Base-by-base conservation (phyloP, 139 green algal species). In the Asterochloris erici region DNA sequence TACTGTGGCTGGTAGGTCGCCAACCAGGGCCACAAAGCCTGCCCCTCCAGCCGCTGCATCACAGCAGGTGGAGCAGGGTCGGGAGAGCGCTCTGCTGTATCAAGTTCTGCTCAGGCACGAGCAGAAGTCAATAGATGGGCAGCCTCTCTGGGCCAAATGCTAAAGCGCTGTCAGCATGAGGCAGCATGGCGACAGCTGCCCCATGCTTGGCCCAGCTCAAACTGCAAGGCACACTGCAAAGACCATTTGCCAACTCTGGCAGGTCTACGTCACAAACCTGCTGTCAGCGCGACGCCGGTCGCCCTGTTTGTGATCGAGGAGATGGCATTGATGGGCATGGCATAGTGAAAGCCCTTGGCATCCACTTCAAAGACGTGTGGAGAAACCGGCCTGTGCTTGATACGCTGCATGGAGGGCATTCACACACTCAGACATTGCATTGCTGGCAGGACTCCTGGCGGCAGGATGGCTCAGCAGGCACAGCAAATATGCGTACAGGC, bases 341-440 rank as follows among this genome's bases (percentile, higher is more conserved):
- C 96, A 88, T 99, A 99, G 85, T 99, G 96, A 13, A 88, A 77
- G 71, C 88, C 91, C 63, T 86, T 77, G 62, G 85, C 85, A 84
- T 95, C 91, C 27, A 97, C 87, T 76, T 96, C 93, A 78, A 98
- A 91, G 17, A 99, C 94, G 81, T 99, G 92, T 6, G 96, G 96
- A 0, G 94, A 97, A 19, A 98, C 84, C 0, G 96, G 96, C 63
- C 96, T 92, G 87, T 96, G 96, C n/a, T 94, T 81, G 63, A 93
- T 86, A 1, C 95, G 88, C 93, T 97, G 90, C 73, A 80, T 6
- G n/a, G 6, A 54, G 38, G 6, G 38, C 38, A 54, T 54, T 54
- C 38, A 54, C 38, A 54, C 38, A 54, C 38, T 54, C 38, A 54
- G 38, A 54, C 38, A 54, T 2, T 2, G 38, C 38, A 71, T 71